These are phyloP conservation scores for Singerocomus inundabilis DNA, from an alignment of 1,284 basidiomycete genomes.

Conservation along the genomic window DNA sequence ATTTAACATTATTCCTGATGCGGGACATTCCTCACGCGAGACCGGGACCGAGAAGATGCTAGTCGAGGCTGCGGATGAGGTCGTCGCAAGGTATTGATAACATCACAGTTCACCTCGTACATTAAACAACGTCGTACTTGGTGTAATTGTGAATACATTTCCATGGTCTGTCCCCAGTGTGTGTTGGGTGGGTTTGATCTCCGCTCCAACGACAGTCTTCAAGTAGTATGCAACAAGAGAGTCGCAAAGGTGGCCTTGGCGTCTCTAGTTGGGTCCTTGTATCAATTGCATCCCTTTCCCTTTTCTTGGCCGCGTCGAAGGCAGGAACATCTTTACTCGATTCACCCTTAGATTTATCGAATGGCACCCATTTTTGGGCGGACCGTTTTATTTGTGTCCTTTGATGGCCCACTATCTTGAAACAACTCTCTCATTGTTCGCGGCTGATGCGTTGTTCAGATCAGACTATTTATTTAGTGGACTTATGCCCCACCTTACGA, in stretches of 20 bases:
- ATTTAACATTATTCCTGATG: conserved; percentile 82
- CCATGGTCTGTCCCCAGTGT: too few species aligned
- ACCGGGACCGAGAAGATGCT: conserved; percentile 71
- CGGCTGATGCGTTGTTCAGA: conserved; percentile 27
- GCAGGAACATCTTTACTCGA: background rate
- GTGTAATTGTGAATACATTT: too few species aligned
- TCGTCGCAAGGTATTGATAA: conserved; percentile 27
- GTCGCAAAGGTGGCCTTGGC: background rate
- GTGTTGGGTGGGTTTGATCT: too few species aligned
- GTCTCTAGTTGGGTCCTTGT: conserved; percentile 1
- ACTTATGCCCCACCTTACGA: conserved; percentile 72
- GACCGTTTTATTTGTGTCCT: conserved; percentile 80
- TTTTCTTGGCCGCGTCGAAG: conserved; percentile 1
- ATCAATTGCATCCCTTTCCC: conserved; percentile 2
- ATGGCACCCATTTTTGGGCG: conserved; percentile 76
- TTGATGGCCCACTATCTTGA: conserved; percentile 69
- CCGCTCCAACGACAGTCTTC: too few species aligned
- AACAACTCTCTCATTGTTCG: background rate
- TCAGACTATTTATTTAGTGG: conserved; percentile 78
- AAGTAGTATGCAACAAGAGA: background rate
- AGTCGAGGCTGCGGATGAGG: conserved; percentile 52
- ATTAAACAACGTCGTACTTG: too few species aligned
- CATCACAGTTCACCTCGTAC: too few species aligned
- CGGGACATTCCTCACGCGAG: conserved; percentile 88
- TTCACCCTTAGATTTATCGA: conserved; percentile 36